These are phyloP conservation scores for Boletellus deceptivus DNA, from an alignment of 1,284 basidiomycete genomes.

Conservation along the genomic window DNA sequence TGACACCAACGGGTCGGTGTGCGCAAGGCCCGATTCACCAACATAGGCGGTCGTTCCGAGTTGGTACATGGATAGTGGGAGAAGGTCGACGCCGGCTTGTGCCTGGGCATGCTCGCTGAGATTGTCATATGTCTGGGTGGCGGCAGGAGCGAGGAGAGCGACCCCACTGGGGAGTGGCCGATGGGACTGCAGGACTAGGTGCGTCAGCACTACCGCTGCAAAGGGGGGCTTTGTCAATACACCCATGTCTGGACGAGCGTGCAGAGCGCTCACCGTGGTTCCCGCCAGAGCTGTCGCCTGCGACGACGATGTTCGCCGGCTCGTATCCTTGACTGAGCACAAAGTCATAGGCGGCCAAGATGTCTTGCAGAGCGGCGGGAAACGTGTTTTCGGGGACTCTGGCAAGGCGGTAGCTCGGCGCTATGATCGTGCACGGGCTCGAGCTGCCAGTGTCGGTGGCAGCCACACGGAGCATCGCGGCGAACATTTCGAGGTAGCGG, in stretches of 20 bases:
- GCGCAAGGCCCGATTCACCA: not conserved
- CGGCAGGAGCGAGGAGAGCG: constrained; percentile 4
- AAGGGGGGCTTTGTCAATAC: too few species aligned
- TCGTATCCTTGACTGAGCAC: constrained; percentile 12
- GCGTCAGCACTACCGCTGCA: constrained; percentile 12
- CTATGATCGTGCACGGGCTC: constrained; percentile 1
- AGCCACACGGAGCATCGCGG: constrained; percentile 5
- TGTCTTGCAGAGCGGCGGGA: constrained; percentile 14
- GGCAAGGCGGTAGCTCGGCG: constrained; percentile 15
- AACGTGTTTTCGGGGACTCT: too few species aligned
- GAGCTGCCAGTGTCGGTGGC: not conserved
- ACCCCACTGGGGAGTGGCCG: not conserved
- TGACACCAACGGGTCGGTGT: constrained; percentile 9
- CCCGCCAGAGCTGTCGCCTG: constrained; percentile 19
- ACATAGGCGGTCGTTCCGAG: constrained; percentile 2
- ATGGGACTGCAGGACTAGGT: constrained; percentile 8
- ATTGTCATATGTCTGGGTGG: constrained; percentile 4
- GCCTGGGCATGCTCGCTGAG: constrained; percentile 3
- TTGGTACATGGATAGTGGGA: not conserved
- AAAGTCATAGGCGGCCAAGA: constrained; percentile 10
- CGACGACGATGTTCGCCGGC: constrained; percentile 10
- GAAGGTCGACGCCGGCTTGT: constrained; percentile 4
- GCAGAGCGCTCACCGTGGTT: constrained; percentile 6
- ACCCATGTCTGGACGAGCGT: not conserved
- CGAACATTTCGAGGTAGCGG: not conserved